Evolutionary conservation across 1,139 yeast species (phyloP).

Genomic region (Candida tetrigidarum): DNA sequence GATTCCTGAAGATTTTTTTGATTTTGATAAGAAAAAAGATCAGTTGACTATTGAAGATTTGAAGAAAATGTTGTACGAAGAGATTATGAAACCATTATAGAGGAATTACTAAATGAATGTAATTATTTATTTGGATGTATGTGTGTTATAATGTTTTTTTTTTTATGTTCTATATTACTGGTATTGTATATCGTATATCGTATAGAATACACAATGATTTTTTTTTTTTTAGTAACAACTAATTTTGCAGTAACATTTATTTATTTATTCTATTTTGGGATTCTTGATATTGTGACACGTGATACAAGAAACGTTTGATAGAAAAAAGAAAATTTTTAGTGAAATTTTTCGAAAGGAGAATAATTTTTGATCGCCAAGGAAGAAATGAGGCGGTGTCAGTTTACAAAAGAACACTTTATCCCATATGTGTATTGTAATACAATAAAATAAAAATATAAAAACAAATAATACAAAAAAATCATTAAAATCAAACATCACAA

Average conservation of each 20-base stretch:
- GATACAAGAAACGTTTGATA: neutral
- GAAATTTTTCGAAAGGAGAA: too few species aligned
- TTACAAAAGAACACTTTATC: too few species aligned
- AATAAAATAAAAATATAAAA: too few species aligned
- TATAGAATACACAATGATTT: too few species aligned
- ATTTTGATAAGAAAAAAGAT: slow-evolving; percentile 60
- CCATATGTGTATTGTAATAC: too few species aligned
- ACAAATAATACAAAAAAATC: slow-evolving; percentile 2
- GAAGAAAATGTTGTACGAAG: slow-evolving; percentile 60
- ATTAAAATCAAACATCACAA: neutral
- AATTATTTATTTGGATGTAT: too few species aligned
- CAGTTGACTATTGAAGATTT: slow-evolving; percentile 49
- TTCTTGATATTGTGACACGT: slow-evolving; percentile 1
- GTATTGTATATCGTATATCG: too few species aligned
- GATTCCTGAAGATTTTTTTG: slow-evolving; percentile 63
- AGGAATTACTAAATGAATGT: too few species aligned
- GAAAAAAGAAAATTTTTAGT: slow-evolving; percentile 3
- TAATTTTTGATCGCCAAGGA: too few species aligned
- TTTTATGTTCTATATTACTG: neutral
- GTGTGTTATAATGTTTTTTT: neutral
- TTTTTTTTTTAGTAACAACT: too few species aligned
- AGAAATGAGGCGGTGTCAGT: slow-evolving; percentile 2
- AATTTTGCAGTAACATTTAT: slow-evolving; percentile 2
- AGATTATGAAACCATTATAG: slow-evolving; percentile 47
- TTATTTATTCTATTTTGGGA: too few species aligned